A percentile compares a stretch with the other conserved stretches of the same genome.
These are phyloP conservation scores for Cryptococcus depauperatus DNA, from an alignment of 1,284 basidiomycete species.

Conservation along the genomic window DNA sequence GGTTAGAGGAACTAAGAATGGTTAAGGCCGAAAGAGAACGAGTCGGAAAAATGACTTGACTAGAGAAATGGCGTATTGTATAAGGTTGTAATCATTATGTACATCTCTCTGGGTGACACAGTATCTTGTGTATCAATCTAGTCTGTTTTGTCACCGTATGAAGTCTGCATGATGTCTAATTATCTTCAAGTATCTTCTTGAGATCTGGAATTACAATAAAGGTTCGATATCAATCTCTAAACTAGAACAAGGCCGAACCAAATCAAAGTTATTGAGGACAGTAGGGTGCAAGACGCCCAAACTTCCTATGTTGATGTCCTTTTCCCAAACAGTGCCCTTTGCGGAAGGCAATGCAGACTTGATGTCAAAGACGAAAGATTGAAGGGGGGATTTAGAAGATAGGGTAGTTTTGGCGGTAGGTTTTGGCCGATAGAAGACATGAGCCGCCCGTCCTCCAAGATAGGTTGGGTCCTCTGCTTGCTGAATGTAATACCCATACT, in stretches of 20 bases:
- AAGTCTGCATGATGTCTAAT: too few species aligned
- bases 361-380: conserved; percentile 40
- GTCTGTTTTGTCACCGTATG: too few species aligned
- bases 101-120: too few species aligned
- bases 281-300: conserved; percentile 83
- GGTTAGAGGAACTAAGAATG: conserved; percentile 58
- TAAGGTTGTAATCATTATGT: too few species aligned
- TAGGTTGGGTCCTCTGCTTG: conserved; percentile 77
- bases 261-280: conserved; percentile 86
- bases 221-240: conserved; percentile 90
- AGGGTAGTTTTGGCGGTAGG: conserved; percentile 40
- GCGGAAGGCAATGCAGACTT: conserved; percentile 40
- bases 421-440: conserved; percentile 71
- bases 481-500: conserved; percentile 83
- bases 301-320: conserved; percentile 67
- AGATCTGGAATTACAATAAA: too few species aligned
- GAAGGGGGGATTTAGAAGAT: conserved; percentile 34
- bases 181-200: too few species aligned
- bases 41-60: too few species aligned
- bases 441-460: conserved; percentile 90
- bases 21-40: conserved; percentile 38
- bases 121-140: too few species aligned
- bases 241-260: conserved; percentile 89
- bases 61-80: too few species aligned
- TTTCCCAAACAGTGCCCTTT: conserved; percentile 10